phyloP scores from a whole-genome alignment of 805 yeast genomes.

The Teunomyces lycoperdinae region DNA sequence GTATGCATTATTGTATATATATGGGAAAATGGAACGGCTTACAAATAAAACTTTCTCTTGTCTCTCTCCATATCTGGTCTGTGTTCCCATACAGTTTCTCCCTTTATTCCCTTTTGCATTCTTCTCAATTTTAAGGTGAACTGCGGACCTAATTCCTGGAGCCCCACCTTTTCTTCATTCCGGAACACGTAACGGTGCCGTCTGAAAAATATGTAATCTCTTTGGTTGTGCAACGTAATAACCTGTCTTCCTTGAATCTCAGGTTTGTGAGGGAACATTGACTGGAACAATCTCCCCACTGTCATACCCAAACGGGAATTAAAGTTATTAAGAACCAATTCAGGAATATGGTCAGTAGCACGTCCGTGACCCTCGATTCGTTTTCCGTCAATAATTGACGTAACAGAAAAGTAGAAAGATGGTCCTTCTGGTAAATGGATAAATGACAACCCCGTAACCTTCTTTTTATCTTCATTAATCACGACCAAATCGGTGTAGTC shows the following conservation, averaged over 20 bases:
- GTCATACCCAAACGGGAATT: slow-evolving; percentile 90
- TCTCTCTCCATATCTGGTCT: slow-evolving; percentile 95
- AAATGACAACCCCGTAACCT: slow-evolving; percentile 87
- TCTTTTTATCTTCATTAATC: slow-evolving; percentile 90
- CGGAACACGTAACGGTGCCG: slow-evolving; percentile 89
- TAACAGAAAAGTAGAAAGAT: slow-evolving; percentile 82
- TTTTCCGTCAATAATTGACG: slow-evolving; percentile 73
- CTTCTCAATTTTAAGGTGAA: slow-evolving; percentile 87
- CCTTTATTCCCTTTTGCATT: slow-evolving; percentile 86
- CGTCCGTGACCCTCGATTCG: slow-evolving; percentile 84
- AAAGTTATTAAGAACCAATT: slow-evolving; percentile 87
- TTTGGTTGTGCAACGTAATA: slow-evolving; percentile 90
- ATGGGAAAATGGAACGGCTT: slow-evolving; percentile 10
- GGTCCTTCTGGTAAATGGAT: slow-evolving; percentile 96
- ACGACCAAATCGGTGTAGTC: slow-evolving; percentile 86
- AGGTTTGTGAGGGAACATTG: slow-evolving; percentile 88
- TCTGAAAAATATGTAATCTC: slow-evolving; percentile 93
- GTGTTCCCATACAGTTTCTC: slow-evolving; percentile 96
- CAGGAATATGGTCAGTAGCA: slow-evolving; percentile 89
- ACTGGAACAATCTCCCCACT: slow-evolving; percentile 87
- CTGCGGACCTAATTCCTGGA: slow-evolving; percentile 96
- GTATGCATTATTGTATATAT: not conserved
- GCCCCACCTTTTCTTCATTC: slow-evolving; percentile 88
- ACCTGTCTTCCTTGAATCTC: slow-evolving; percentile 96
- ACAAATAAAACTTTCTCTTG: slow-evolving; percentile 86